phyloP scores from a whole-genome alignment of 2,329 filamentous ascomycete genomes.

The Pleochaeta shiraiana region DNA sequence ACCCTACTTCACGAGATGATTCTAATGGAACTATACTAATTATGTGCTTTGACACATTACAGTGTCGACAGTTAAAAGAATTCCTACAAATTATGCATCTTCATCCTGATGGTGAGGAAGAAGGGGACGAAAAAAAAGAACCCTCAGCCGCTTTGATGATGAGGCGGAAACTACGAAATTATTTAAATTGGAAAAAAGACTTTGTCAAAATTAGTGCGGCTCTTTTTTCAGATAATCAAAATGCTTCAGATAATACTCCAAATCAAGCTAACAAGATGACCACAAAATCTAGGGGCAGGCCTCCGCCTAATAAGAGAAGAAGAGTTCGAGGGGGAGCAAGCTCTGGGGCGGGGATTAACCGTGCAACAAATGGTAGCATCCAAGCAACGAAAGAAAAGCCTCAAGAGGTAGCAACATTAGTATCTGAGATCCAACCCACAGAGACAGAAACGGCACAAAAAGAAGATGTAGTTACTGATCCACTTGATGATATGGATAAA shows the following conservation, averaged over 20 bases:
- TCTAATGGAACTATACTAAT: conserved; percentile 85
- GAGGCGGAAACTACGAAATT: conserved; percentile 66
- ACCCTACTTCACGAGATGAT: conserved; percentile 52
- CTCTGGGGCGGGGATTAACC: conserved; percentile 42
- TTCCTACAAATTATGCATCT: conserved; percentile 84
- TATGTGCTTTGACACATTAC: conserved; percentile 81
- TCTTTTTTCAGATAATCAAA: conserved; percentile 62
- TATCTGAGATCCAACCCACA: conserved; percentile 65
- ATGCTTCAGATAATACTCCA: conserved; percentile 43
- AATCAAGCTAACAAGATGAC: conserved; percentile 26
- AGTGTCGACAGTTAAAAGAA: conserved; percentile 72
- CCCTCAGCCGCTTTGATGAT: conserved; percentile 75
- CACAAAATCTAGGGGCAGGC: conserved; percentile 30
- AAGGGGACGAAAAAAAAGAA: conserved; percentile 28
- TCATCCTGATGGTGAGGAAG: conserved; percentile 24
- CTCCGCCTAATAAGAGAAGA: conserved; percentile 67
- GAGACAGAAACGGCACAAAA: conserved; percentile 57
- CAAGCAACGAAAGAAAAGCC: conserved; percentile 65
- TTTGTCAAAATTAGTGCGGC: conserved; percentile 68
- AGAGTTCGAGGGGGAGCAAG: conserved; percentile 68
- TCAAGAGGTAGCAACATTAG: conserved; percentile 56
- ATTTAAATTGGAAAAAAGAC: conserved; percentile 75
- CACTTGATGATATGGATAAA: conserved; percentile 76
- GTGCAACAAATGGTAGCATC: conserved; percentile 52
- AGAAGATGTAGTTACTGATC: conserved; percentile 53